Evolutionary conservation across 495 filamentous ascomycete genomes (phyloP), one percentile per base, ranked within the genome.

Genomic region (Neurospora sp.): DNA sequence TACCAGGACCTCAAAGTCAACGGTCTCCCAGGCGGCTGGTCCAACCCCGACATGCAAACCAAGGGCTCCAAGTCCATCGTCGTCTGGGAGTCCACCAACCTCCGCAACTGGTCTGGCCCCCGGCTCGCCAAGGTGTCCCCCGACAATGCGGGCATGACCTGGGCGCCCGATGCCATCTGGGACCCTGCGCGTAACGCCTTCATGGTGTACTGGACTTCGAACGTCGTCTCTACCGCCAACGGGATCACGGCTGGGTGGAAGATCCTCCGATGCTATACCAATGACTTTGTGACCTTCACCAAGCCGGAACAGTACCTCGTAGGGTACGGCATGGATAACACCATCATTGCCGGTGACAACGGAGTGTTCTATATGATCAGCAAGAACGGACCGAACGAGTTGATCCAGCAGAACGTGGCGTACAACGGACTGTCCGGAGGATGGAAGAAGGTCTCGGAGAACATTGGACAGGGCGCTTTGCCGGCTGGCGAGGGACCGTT

Each of bases 141-240:
- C 28, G 42, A 48, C 10, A 59, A 72, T 38, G 71, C 71, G 5
- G 71, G 39, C 28, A 72, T 72, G 71, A 54, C 71, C 21, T 72
- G 71, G 71, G 71, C 71, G 2, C 71, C 71, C 5, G 71, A 72
- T n/a, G 71, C 71, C 31, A 72, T 72, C 43, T 72, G 71, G 71
- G 71, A 72, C 21, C 71, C 71, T 10, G 39, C 13, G 9, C 45
- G 43, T 7, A 66, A 72, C 5, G 59, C 45, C 15, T 72, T 37
- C 34, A 28, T 72, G n/a, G 40, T 72, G 39, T 72, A 69, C 34
- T 72, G 39, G 21, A 72, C 71, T 17, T 66, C 42, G 31, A 72
- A 39, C 28, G 54, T 66, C 28, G 5, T 66, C 7, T 66, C 54
- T 34, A 66, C 15, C 54, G 54, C 13, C 54, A 66, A 66, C 54